Percentiles rank a stretch among this genome's conserved stretches.
Evolutionary conservation across 1,284 basidiomycete genomes (phyloP).

Genomic region (Ustilago trichophora): DNA sequence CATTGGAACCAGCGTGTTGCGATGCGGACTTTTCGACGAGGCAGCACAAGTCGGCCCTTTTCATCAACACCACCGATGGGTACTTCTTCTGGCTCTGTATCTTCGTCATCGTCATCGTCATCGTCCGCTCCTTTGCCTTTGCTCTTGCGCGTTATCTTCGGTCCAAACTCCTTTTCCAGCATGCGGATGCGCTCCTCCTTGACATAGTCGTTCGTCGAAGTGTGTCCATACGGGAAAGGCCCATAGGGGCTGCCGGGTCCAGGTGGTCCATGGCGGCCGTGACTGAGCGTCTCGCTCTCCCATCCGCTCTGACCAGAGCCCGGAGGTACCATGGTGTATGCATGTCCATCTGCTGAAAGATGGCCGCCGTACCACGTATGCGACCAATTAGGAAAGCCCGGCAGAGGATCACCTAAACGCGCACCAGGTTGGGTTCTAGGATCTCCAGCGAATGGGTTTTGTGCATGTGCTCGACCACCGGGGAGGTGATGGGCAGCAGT

Average conservation of each 20-base stretch:
- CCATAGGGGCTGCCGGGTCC: slow-evolving; percentile 3
- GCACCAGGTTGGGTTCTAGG: not conserved
- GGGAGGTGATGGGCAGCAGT: slow-evolving; percentile 47
- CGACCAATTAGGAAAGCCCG: slow-evolving; percentile 51
- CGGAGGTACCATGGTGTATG: slow-evolving; percentile 54
- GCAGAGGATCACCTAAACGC: slow-evolving; percentile 39
- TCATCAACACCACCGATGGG: slow-evolving; percentile 40
- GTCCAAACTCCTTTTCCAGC: slow-evolving; percentile 58
- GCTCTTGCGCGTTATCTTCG: slow-evolving; percentile 38
- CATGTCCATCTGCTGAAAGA: slow-evolving; percentile 57
- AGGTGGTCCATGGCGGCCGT: slow-evolving; percentile 5
- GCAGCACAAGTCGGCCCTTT: slow-evolving; percentile 35
- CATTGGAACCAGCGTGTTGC: slow-evolving; percentile 36
- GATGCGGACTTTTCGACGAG: slow-evolving; percentile 30
- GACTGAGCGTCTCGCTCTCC: slow-evolving; percentile 55
- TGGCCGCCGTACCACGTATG: slow-evolving; percentile 59
- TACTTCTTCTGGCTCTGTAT: slow-evolving; percentile 23
- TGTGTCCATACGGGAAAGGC: slow-evolving; percentile 17
- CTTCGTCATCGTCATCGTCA: slow-evolving; percentile 33
- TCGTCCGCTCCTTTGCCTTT: slow-evolving; percentile 18
- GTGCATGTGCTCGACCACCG: slow-evolving; percentile 7
- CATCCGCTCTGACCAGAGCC: slow-evolving; percentile 50
- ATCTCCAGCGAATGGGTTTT: slow-evolving; percentile 7
- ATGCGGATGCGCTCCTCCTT: slow-evolving; percentile 59
- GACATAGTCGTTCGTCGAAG: slow-evolving; percentile 28